Conservation (phyloP, 345 rosid species). For the Alliaria petiolata region DNA sequence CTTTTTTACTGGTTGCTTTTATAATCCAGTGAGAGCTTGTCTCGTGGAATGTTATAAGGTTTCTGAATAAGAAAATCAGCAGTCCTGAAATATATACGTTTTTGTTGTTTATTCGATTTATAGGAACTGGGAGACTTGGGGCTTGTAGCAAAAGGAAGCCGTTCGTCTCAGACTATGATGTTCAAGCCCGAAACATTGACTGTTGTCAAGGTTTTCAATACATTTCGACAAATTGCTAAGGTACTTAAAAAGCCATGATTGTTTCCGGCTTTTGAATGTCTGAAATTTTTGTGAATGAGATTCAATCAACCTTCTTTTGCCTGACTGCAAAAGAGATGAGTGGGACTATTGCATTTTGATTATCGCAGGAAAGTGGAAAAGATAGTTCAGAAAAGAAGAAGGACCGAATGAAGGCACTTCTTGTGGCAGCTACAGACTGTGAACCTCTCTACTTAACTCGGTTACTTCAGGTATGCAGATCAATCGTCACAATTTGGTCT, state of each 20-base stretch:
- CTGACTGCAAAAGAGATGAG: not conserved
- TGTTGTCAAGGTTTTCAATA: conserved; percentile 70
- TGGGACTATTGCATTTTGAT: conserved; percentile 13
- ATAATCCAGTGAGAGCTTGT: too few relatives aligned
- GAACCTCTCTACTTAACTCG: conserved; percentile 93
- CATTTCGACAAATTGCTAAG: conserved; percentile 86
- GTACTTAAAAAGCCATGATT: conserved; percentile 27
- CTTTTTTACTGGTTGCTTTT: not conserved
- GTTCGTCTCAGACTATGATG: conserved; percentile 89
- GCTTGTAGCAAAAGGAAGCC: conserved; percentile 91
- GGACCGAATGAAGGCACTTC: conserved; percentile 85
- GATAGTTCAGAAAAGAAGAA: conserved; percentile 94
- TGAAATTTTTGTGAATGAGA: not conserved
- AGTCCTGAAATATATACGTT: not conserved
- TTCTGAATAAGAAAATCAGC: not conserved
- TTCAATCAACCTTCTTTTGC: too few relatives aligned
- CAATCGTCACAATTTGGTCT: conserved; percentile 12
- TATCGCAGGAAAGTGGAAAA: conserved; percentile 79
- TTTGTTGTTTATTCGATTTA: conserved; percentile 14
- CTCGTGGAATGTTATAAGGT: not conserved
- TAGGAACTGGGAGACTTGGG: conserved; percentile 91
- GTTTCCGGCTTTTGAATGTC: not conserved
- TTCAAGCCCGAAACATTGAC: conserved; percentile 80
- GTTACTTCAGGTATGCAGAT: conserved; percentile 95
- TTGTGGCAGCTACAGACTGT: conserved; percentile 93